phyloP scores from a whole-genome alignment of 2,329 filamentous ascomycete species.

The Penicillium sp. region DNA sequence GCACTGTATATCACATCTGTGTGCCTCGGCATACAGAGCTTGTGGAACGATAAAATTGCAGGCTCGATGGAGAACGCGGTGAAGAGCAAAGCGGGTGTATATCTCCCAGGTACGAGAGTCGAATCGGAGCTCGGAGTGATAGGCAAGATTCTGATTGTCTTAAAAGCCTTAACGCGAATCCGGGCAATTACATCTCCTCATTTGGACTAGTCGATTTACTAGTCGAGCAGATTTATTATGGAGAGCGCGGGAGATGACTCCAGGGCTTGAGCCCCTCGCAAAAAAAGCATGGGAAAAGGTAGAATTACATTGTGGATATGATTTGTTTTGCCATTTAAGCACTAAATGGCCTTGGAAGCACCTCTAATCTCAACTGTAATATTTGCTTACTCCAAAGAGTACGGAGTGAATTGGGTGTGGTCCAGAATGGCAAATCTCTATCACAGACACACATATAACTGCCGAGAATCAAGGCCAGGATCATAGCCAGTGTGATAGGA shows the following conservation, averaged over 20 bases:
- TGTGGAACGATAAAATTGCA: neutral
- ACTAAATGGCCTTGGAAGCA: neutral
- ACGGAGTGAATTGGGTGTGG: neutral
- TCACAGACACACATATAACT: constrained; percentile 1
- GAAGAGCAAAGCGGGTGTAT: neutral
- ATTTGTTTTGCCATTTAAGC: neutral
- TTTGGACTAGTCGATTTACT: neutral
- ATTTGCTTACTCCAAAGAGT: neutral
- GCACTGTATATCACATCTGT: constrained; percentile 11
- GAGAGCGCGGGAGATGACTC: neutral
- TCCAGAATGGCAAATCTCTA: neutral
- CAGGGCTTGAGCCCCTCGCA: neutral
- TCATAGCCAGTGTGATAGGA: neutral
- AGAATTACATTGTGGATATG: neutral
- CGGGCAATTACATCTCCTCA: neutral
- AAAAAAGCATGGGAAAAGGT: neutral
- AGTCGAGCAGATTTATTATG: neutral
- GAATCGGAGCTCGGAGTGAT: constrained; percentile 1
- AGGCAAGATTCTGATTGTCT: constrained; percentile 1
- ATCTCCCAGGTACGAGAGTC: neutral
- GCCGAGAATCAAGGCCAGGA: neutral
- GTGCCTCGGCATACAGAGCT: neutral
- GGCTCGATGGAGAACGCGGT: constrained; percentile 1
- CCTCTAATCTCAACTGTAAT: neutral
- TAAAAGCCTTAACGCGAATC: neutral